These are phyloP conservation scores for Colletotrichum theobromicola DNA, from an alignment of 2,329 filamentous ascomycete species.

Conservation along the genomic window DNA sequence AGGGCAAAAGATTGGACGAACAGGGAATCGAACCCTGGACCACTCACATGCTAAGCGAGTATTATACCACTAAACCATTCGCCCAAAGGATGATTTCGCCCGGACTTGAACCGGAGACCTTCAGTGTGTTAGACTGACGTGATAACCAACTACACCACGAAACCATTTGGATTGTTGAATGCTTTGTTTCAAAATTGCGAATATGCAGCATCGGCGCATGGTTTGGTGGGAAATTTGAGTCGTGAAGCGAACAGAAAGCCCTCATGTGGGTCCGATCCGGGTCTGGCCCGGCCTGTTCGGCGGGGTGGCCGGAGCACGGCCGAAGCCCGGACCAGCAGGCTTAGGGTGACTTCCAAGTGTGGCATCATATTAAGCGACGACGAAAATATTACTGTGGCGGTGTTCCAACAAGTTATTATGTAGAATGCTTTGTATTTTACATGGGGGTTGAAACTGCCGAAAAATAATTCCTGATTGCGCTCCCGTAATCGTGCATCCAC, in stretches of 20 bases:
- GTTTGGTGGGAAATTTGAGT: not conserved
- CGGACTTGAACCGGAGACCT: conserved; percentile 22
- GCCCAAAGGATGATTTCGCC: conserved; percentile 16
- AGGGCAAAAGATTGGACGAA: not conserved
- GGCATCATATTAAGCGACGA: not conserved
- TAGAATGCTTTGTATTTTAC: fast-evolving
- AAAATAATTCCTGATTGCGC: no score
- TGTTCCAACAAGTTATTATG: fast-evolving
- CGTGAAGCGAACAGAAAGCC: not conserved
- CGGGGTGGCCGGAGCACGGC: not conserved
- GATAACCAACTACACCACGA: conserved; percentile 49
- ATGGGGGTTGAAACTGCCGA: not conserved
- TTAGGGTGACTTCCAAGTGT: not conserved
- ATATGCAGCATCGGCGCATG: not conserved
- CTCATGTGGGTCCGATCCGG: not conserved
- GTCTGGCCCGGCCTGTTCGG: not conserved
- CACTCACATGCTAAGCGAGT: conserved; percentile 14
- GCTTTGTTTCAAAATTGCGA: no score
- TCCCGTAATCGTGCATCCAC: no score
- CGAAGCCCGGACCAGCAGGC: not conserved
- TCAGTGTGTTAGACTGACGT: conserved; percentile 50
- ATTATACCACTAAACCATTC: conserved; percentile 19
- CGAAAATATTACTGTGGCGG: fast-evolving
- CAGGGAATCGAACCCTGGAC: conserved; percentile 13
- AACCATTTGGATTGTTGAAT: conserved; percentile 4